phyloP scores from a whole-genome alignment of 345 rosid species.

The Gossypium bickii region DNA sequence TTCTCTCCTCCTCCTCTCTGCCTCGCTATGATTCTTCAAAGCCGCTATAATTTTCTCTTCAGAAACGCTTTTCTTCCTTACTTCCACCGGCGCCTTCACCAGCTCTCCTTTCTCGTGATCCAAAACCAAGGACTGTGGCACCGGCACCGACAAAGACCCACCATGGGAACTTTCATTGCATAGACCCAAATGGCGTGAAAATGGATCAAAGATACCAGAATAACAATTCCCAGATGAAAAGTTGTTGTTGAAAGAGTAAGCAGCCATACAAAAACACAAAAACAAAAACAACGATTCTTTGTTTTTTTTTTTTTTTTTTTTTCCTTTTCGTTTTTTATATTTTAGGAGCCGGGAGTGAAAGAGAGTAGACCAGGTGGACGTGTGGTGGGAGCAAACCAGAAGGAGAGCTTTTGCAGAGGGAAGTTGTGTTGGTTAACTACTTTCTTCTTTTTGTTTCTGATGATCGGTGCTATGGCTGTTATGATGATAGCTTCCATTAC shows the following conservation, averaged over 20 bases:
- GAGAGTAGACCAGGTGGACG: conserved; percentile 56
- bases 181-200: conserved; percentile 23
- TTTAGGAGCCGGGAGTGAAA: conserved; percentile 26
- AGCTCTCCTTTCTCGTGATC: conserved; percentile 57
- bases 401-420: conserved; percentile 57
- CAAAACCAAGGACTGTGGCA: conserved; percentile 43
- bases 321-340: not conserved
- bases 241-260: conserved; percentile 27
- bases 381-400: conserved; percentile 69
- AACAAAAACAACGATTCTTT: not conserved
- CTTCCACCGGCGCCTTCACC: conserved; percentile 42
- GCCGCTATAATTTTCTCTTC: conserved; percentile 53
- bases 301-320: not conserved
- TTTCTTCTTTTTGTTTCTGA: conserved; percentile 11
- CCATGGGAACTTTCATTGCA: conserved; percentile 19
- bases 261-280: conserved; percentile 29
- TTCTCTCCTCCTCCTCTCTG: conserved; percentile 75
- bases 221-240: conserved; percentile 31
- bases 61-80: conserved; percentile 42
- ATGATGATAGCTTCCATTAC: conserved; percentile 46
- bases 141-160: conserved; percentile 35
- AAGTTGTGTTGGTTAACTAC: conserved; percentile 43
- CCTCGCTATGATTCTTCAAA: conserved; percentile 67
- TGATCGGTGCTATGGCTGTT: conserved; percentile 17
- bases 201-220: conserved; percentile 25